Base-by-base conservation (phyloP, 805 yeast species). In the Wickerhamiella sergipiensis region DNA sequence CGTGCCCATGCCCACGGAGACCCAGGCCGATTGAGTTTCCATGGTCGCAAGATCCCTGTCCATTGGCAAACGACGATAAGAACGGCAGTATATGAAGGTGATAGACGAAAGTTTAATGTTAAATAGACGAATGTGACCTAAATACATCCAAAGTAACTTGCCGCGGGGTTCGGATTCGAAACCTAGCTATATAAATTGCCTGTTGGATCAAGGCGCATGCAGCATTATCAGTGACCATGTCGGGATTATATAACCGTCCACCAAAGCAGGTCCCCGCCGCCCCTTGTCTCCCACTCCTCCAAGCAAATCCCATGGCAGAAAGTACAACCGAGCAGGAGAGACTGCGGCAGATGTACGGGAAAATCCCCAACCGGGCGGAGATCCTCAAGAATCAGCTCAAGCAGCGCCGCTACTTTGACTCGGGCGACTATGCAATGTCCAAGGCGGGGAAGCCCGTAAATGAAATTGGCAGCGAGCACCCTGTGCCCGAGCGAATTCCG, bases 381-480 rank as follows among this genome's bases (percentile, higher is more conserved):
- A 47, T 59, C 21, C 56, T 61, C 36, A 55, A 55, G 49, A 50
- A 48, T 48, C 61, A 58, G 53, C 54, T 61, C 42, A 85, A 85
- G 67, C 95, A 88, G 57, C 78, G 95, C 58, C 85, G 85, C 67
- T 88, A 81, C 67, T 89, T 88, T 62, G 97, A 88, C 62, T 83
- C 94, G 56, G 96, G 96, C 18, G 97, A 88, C 67, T 88, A 88
- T 65, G 95, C 95, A 13, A 76, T 88, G 77, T 85, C 68, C 46
- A 64, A 68, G 47, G 71, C 71, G 43, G 70, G 68, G 42, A 60
- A 55, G 48, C 53, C 56, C 6, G 57, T 55, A 43, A 50, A 49
- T 38, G 61, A 58, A 23, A 45, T 55, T 38, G 63, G 63, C 39
- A 49, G 57, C 29, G 63, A 60, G 48, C 62, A 59, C 53, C 63